Conservation (phyloP, 176 grass and related monocot genomes). For the Musa beccarii region DNA sequence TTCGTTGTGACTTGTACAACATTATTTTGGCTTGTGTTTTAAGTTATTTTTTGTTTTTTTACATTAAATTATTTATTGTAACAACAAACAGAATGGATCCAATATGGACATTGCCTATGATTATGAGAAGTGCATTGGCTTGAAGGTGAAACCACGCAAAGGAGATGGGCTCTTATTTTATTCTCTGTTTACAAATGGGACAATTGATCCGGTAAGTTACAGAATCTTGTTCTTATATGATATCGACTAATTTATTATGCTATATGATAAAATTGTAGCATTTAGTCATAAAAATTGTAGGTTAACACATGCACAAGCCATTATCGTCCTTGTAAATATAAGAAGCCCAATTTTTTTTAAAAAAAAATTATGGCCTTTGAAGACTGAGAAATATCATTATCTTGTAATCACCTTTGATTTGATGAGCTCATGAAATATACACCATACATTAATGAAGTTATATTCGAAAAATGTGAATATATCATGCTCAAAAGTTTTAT, state of each 20-base stretch:
- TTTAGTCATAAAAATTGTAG: neutral
- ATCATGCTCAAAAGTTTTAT: too few relatives aligned
- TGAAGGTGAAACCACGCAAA: slow-evolving; percentile 86
- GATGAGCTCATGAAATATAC: neutral
- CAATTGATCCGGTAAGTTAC: slow-evolving; percentile 69
- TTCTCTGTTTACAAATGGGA: slow-evolving; percentile 84
- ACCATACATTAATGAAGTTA: neutral
- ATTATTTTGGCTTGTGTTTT: neutral
- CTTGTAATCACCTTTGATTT: neutral
- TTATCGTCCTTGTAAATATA: neutral
- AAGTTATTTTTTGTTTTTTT: neutral
- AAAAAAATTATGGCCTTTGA: neutral
- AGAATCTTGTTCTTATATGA: neutral
- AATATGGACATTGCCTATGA: slow-evolving; percentile 95
- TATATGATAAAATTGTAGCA: neutral
- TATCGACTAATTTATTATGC: neutral
- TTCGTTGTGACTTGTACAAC: neutral
- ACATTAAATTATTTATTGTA: too few relatives aligned
- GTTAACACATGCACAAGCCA: neutral
- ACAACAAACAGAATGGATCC: slow-evolving; percentile 47
- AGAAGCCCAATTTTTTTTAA: neutral
- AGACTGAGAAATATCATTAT: neutral
- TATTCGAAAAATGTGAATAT: too few relatives aligned
- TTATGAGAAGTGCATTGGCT: slow-evolving; percentile 82
- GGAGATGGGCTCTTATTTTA: slow-evolving; percentile 96